A percentile compares a stretch with the other conserved stretches of the same genome.
Conservation (phyloP, 306 rosid species). For the Sicyos edulis region DNA sequence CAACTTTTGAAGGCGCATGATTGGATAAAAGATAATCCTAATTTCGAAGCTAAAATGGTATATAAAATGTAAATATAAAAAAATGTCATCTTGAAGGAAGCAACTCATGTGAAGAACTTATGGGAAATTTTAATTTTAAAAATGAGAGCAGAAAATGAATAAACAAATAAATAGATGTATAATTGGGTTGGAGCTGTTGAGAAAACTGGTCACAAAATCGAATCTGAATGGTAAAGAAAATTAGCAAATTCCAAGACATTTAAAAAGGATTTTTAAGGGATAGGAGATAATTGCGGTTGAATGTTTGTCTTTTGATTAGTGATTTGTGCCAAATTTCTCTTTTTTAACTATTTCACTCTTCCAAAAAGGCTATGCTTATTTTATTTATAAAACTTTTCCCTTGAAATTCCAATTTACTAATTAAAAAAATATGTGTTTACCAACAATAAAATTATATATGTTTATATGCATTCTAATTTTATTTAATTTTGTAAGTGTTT, state of each 20-base stretch:
- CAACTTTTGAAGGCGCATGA: not conserved
- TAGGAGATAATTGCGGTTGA: constrained; percentile 17
- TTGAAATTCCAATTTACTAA: not conserved
- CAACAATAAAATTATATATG: too few relatives aligned
- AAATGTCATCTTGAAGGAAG: not conserved
- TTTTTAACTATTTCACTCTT: not conserved
- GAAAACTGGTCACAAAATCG: not conserved
- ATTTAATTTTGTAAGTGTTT: too few relatives aligned
- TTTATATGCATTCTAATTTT: too few relatives aligned
- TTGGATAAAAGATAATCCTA: not conserved
- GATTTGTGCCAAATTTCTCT: not conserved
- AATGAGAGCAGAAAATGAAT: not conserved
- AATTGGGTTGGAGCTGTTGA: constrained; percentile 6
- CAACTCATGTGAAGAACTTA: not conserved
- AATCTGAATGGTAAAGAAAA: not conserved
- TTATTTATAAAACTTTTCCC: not conserved
- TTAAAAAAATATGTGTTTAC: too few relatives aligned
- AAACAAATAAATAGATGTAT: not conserved
- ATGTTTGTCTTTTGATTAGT: constrained; percentile 15
- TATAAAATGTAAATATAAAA: not conserved
- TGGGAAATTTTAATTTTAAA: not conserved
- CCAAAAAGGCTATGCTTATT: not conserved
- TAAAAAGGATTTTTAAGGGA: not conserved
- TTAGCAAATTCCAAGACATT: not conserved
- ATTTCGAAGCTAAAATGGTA: not conserved